Conservation (phyloP, 176 grass and related monocot species). For the Aegilops tauschii region DNA sequence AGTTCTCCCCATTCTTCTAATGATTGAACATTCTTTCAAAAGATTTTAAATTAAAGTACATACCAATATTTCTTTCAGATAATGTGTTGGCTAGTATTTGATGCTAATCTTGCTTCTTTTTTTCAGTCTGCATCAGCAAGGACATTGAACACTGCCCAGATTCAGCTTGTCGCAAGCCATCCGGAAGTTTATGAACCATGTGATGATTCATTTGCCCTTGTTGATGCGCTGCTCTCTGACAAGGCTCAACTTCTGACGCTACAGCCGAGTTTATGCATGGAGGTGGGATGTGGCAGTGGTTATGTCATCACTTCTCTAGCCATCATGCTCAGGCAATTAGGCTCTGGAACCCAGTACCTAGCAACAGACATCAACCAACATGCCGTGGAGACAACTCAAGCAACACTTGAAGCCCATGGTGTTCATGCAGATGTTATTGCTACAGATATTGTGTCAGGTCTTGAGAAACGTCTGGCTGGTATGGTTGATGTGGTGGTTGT, state of each 20-base stretch:
- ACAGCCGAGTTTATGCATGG: conserved; percentile 73
- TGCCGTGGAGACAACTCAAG: conserved; percentile 70
- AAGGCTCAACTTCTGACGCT: conserved; percentile 55
- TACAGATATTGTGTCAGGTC: conserved; percentile 75
- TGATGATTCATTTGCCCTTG: conserved; percentile 88
- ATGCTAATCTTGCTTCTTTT: neutral
- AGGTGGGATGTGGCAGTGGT: conserved; percentile 83
- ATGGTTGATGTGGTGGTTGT: conserved; percentile 85
- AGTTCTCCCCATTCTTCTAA: neutral
- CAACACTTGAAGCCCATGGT: conserved; percentile 75
- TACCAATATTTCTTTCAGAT: neutral
- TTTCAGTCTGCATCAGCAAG: conserved; percentile 45
- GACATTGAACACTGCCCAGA: conserved; percentile 74
- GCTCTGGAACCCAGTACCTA: conserved; percentile 64
- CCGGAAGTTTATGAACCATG: conserved; percentile 94
- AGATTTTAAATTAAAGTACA: neutral
- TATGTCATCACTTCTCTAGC: conserved; percentile 93
- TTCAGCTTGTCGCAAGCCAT: conserved; percentile 66
- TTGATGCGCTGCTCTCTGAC: conserved; percentile 94
- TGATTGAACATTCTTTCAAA: neutral
- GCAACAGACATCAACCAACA: conserved; percentile 88
- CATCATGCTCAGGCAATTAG: conserved; percentile 73
- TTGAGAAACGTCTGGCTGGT: conserved; percentile 63
- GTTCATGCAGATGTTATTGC: conserved; percentile 71
- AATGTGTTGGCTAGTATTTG: neutral